Evolutionary conservation across 257 asterid species (phyloP).

Genomic region (Gentiana dahurica): DNA sequence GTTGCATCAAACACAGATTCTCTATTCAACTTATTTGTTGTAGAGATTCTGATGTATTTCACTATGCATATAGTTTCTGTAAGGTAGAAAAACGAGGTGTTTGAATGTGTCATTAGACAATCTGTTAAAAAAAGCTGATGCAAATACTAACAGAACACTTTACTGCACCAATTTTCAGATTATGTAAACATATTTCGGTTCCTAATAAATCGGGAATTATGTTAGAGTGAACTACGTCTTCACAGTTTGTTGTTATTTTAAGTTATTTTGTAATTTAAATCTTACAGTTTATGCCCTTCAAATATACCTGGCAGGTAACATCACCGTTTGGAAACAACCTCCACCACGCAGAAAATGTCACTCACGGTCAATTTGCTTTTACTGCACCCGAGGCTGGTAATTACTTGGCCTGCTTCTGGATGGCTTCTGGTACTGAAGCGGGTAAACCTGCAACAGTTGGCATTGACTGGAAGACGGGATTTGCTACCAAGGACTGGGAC

Average conservation of each 20-base stretch:
- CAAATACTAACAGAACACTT: no score
- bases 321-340: slow-evolving; percentile 70
- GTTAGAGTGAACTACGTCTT: neutral
- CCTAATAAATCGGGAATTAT: neutral
- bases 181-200: no score
- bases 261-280: no score
- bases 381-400: slow-evolving; percentile 67
- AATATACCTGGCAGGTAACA: slow-evolving; percentile 36
- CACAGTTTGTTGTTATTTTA: neutral
- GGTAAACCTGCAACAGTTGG: slow-evolving; percentile 50
- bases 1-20: no score
- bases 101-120: no score
- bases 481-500: slow-evolving; percentile 78
- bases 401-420: slow-evolving; percentile 62
- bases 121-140: no score
- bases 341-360: slow-evolving; percentile 48
- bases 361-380: slow-evolving; percentile 74
- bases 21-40: no score
- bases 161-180: no score
- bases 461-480: slow-evolving; percentile 76
- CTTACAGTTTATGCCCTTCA: neutral
- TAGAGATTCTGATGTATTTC: no score
- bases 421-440: slow-evolving; percentile 22
- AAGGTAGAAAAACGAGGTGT: no score
- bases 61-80: no score